Conservation (phyloP, 1,284 basidiomycete species). For the Papiliotrema fonsecae region DNA sequence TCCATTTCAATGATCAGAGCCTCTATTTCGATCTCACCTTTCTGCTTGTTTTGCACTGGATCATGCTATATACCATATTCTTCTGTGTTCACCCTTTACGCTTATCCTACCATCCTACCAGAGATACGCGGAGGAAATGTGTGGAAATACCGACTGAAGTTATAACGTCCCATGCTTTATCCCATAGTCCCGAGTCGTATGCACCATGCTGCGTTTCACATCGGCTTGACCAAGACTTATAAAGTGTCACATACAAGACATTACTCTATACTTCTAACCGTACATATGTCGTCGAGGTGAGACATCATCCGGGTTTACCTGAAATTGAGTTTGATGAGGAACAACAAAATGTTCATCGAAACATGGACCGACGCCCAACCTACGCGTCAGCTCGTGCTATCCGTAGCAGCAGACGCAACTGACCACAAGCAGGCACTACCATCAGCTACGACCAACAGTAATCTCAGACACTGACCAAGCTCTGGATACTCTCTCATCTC, state of each 20-base stretch:
- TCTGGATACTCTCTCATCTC: constrained; percentile 55
- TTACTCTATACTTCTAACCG: neutral
- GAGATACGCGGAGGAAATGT: no score
- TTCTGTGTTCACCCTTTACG: neutral
- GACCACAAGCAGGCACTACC: constrained; percentile 38
- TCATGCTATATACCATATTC: neutral
- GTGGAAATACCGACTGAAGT: no score
- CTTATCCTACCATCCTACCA: no score
- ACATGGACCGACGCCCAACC: constrained; percentile 55
- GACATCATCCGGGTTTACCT: constrained; percentile 20
- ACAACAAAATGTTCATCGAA: constrained; percentile 55
- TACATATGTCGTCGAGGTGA: no score
- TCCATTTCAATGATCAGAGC: no score
- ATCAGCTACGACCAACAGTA: neutral
- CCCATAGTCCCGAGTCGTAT: no score
- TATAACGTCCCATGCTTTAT: no score
- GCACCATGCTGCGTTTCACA: no score
- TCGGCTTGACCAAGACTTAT: no score
- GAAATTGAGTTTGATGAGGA: constrained; percentile 49
- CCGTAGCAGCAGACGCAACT: constrained; percentile 1
- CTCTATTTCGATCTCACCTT: neutral
- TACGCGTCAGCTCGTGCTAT: constrained; percentile 11
- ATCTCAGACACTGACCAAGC: constrained; percentile 27
- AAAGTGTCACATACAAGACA: neutral
- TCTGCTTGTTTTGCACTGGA: no score